Conservation (phyloP, 1,139 yeast species). For the Pichia terricola region DNA sequence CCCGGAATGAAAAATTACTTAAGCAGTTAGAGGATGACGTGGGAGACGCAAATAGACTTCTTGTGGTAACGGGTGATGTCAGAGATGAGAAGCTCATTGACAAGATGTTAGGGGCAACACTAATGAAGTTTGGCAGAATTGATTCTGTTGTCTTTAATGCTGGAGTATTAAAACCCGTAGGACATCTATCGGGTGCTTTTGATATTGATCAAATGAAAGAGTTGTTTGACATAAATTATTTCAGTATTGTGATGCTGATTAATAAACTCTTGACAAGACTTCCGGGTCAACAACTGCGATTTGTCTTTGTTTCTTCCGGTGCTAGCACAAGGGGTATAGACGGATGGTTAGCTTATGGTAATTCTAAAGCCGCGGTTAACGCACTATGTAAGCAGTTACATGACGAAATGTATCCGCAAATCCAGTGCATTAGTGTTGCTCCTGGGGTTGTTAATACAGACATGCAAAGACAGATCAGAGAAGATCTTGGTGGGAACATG, state of each 20-base stretch:
- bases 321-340: constrained; percentile 54
- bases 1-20: constrained; percentile 49
- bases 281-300: constrained; percentile 26
- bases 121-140: constrained; percentile 46
- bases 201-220: constrained; percentile 49
- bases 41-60: constrained; percentile 37
- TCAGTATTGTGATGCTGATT: constrained; percentile 61
- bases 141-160: constrained; percentile 79
- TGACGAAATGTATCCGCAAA: constrained; percentile 45
- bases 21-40: constrained; percentile 22
- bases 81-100: constrained; percentile 32
- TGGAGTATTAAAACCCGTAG: constrained; percentile 78
- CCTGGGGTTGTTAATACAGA: constrained; percentile 90
- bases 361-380: constrained; percentile 84
- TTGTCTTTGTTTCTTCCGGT: constrained; percentile 74
- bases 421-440: constrained; percentile 62
- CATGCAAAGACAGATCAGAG: constrained; percentile 77
- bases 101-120: constrained; percentile 39
- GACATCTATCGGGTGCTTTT: constrained; percentile 33
- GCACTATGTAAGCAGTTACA: constrained; percentile 61
- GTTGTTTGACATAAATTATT: constrained; percentile 69
- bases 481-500: constrained; percentile 48
- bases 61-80: constrained; percentile 60
- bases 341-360: constrained; percentile 88
- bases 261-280: constrained; percentile 40